Evolutionary conservation across 441 rosid genomes (phyloP).

Genomic region (Pelargonium cotyledonis): DNA sequence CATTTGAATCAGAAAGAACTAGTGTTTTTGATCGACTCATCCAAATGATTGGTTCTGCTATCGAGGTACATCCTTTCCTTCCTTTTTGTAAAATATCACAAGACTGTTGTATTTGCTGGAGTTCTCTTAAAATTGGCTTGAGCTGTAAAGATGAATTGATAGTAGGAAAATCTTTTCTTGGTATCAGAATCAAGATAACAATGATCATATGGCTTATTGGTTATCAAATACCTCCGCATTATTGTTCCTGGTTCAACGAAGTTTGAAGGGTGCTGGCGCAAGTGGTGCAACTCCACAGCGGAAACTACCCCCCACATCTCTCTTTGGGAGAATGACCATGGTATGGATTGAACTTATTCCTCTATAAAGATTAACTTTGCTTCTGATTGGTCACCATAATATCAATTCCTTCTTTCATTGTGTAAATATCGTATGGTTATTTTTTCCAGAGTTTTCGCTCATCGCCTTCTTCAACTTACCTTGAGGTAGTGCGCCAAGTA

Average conservation of each 20-base stretch:
- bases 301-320: conserved; percentile 67
- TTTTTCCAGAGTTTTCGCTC: conserved; percentile 67
- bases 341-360: conserved; percentile 11
- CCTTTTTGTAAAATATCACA: not conserved
- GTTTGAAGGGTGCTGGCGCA: conserved; percentile 60
- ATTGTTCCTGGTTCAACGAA: conserved; percentile 73
- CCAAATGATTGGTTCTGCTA: conserved; percentile 71
- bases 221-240: conserved; percentile 68
- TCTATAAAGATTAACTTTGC: not conserved
- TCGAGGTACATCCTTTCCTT: conserved; percentile 45
- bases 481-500: conserved; percentile 51
- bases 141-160: not conserved
- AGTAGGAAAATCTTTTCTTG: conserved; percentile 1
- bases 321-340: conserved; percentile 72
- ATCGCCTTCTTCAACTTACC: conserved; percentile 60
- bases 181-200: conserved; percentile 65
- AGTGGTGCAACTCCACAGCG: conserved; percentile 48
- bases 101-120: too few species aligned
- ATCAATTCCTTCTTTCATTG: not conserved
- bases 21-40: conserved; percentile 87
- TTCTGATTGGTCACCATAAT: conserved; percentile 5
- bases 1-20: conserved; percentile 86
- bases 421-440: conserved; percentile 8
- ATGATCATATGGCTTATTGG: conserved; percentile 76
- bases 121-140: not conserved